Percentiles rank a stretch among this genome's conserved stretches.
Evolutionary conservation across 192 early-diverging fungal species (phyloP).

Genomic region (Geranomyces variabilis): DNA sequence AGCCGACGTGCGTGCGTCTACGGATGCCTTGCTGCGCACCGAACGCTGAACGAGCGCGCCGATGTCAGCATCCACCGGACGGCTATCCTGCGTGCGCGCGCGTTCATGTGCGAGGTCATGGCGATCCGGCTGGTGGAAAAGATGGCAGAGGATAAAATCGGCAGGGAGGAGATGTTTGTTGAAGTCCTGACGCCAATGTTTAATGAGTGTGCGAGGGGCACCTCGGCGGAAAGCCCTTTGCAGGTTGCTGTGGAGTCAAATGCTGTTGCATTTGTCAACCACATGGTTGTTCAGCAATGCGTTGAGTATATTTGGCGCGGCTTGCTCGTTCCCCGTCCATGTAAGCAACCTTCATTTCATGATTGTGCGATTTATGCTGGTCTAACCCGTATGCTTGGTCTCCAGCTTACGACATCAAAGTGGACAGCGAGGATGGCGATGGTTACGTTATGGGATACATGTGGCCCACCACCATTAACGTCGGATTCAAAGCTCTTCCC

Average conservation of each 20-base stretch:
- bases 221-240: constrained; percentile 14
- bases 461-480: constrained; percentile 14
- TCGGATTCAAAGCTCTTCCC: constrained; percentile 23
- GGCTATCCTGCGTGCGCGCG: constrained; percentile 8
- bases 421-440: constrained; percentile 10
- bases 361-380: neutral
- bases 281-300: constrained; percentile 23
- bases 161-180: constrained; percentile 32
- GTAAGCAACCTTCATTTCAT: constrained; percentile 3
- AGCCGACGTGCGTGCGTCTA: constrained; percentile 26
- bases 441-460: constrained; percentile 22
- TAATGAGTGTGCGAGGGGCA: neutral
- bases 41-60: constrained; percentile 14
- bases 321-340: constrained; percentile 22
- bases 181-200: constrained; percentile 30
- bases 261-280: constrained; percentile 31
- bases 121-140: constrained; percentile 18
- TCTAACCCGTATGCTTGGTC: neutral
- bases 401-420: constrained; percentile 12
- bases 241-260: constrained; percentile 28
- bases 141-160: constrained; percentile 13
- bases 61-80: constrained; percentile 13
- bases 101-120: constrained; percentile 27
- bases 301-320: constrained; percentile 37
- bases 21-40: constrained; percentile 25